These are phyloP conservation scores for Coemansia sp. DNA, from an alignment of 192 early-diverging fungal genomes.

Conservation along the genomic window DNA sequence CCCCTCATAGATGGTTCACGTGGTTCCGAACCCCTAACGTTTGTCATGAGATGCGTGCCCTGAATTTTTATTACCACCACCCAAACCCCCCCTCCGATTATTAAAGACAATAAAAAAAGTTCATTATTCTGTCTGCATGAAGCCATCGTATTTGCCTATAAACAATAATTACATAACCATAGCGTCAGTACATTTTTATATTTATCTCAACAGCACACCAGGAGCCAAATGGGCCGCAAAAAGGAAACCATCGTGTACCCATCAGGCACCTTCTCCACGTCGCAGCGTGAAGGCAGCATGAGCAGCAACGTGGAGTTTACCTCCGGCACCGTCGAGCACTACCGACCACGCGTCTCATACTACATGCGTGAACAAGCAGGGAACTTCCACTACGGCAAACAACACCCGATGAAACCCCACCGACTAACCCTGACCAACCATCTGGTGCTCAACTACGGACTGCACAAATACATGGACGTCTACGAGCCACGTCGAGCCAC, in stretches of 20 bases:
- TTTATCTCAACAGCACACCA: background rate
- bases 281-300: constrained; percentile 26
- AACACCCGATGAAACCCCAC: constrained; percentile 90
- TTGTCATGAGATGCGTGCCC: background rate
- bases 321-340: constrained; percentile 51
- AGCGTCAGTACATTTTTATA: too few species aligned
- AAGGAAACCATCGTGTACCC: constrained; percentile 48
- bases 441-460: constrained; percentile 86
- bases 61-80: background rate
- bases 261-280: constrained; percentile 39
- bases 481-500: constrained; percentile 85
- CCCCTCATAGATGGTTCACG: background rate
- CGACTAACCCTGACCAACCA: constrained; percentile 93
- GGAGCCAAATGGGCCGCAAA: constrained; percentile 35
- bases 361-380: constrained; percentile 77
- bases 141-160: too few species aligned
- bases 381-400: constrained; percentile 77
- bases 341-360: constrained; percentile 67
- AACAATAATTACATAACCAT: too few species aligned
- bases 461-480: constrained; percentile 88
- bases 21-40: background rate
- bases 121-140: too few species aligned
- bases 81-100: background rate
- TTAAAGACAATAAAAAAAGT: background rate
- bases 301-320: constrained; percentile 37